Base-by-base conservation (phyloP, 2,329 filamentous ascomycete species). In the Xylariales sp. region DNA sequence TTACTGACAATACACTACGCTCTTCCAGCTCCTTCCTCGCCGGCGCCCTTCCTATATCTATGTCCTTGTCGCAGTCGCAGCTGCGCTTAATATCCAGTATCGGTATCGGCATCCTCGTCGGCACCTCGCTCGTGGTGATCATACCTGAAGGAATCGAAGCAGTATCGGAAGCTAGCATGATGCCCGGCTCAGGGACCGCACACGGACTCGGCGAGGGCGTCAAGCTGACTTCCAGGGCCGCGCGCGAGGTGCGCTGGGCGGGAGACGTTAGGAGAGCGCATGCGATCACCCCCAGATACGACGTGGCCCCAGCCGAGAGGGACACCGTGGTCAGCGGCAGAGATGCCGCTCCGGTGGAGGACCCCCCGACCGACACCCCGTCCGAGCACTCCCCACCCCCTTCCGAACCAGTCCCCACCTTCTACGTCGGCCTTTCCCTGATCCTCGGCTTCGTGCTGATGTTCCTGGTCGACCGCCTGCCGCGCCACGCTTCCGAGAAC, bases 141-240 rank as follows among this genome's bases (percentile, higher is more conserved):
- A 95, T 98, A 53, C 93, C 93, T 1, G 93, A 98, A 62, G 93
- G 93, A 25, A 83, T 97, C 42, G 90, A 96, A 58, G 91, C 93
- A 4, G 75, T 96, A 40, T 88, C 93, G 50, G 81, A 73, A 12
- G 66, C 74, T 3, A 61, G 65, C 3, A 58, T 66, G 40, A 49
- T 58, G 6, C 46, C 59, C 8, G 31, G 25, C 25, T 21, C n/a
- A n/a, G n/a, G n/a, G n/a, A n/a, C n/a, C n/a, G n/a, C n/a, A n/a
- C n/a, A n/a, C n/a, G n/a, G 25, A 8, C n/a, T n/a, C 27, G 19
- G n/a, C 6, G 19, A 30, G 21, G 34, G 27, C 34, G 24, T 15
- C 16, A 13, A 28, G 35, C 21, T 33, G 8, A 12, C 18, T 12
- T 16, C 27, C 13, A 18, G 38, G 19, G 6, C 18, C 38, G 14